Evolutionary conservation across 2,329 filamentous ascomycete genomes (phyloP).

Genomic region (Calonectria hongkongensis): DNA sequence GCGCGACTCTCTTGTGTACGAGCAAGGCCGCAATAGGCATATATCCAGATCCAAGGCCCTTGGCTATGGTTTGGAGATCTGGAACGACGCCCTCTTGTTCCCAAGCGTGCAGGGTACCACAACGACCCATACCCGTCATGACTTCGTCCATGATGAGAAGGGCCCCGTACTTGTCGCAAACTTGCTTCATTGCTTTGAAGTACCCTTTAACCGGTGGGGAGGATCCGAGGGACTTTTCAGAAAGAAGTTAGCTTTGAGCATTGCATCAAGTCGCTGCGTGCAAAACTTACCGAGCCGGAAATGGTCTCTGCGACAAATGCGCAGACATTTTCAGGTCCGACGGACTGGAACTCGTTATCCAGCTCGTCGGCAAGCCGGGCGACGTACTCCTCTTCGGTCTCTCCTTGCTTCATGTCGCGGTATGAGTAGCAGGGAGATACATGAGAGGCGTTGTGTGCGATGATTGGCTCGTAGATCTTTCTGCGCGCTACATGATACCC

Average conservation of each 20-base stretch:
- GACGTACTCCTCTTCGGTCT: conserved; percentile 58
- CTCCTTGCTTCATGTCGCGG: conserved; percentile 48
- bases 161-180: conserved; percentile 74
- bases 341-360: conserved; percentile 43
- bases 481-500: conserved; percentile 49
- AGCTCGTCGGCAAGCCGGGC: conserved; percentile 42
- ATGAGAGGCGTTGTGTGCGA: conserved; percentile 52
- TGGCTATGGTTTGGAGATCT: conserved; percentile 80
- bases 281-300: conserved; percentile 44
- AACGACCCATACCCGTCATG: conserved; percentile 81
- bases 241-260: conserved; percentile 44
- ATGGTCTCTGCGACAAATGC: conserved; percentile 50
- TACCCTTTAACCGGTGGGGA: conserved; percentile 64
- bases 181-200: conserved; percentile 68
- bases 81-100: conserved; percentile 74
- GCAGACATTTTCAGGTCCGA: conserved; percentile 46
- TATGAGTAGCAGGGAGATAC: conserved; percentile 55
- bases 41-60: conserved; percentile 71
- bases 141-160: conserved; percentile 76
- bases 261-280: rapidly evolving
- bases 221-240: conserved; percentile 44
- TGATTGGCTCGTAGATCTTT: conserved; percentile 53
- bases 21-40: conserved; percentile 45
- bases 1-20: conserved; percentile 34
- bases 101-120: conserved; percentile 78